phyloP scores from a whole-genome alignment of 2,329 filamentous ascomycete genomes.

The Nothophoma quercina region DNA sequence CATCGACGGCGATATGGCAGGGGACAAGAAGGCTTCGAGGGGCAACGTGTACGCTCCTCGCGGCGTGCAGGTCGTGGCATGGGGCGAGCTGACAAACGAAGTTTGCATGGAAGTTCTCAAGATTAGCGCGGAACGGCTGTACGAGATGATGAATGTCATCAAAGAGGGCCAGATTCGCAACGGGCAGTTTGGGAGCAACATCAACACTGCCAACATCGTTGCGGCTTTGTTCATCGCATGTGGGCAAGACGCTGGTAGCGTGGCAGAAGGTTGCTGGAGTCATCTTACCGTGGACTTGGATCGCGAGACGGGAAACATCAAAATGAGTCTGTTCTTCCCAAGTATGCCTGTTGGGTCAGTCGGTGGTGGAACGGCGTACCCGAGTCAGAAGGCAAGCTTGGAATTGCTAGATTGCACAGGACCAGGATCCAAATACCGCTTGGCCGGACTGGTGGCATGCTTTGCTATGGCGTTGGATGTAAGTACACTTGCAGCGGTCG shows the following conservation, averaged over 20 bases:
- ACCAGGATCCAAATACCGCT: background rate
- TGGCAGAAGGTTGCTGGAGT: slow-evolving; percentile 6
- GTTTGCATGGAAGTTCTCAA: slow-evolving; percentile 6
- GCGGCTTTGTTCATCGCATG: slow-evolving; percentile 10
- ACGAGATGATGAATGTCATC: slow-evolving; percentile 1
- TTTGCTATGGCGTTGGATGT: slow-evolving; percentile 10
- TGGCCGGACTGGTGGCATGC: slow-evolving; percentile 7
- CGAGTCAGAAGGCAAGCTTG: slow-evolving; percentile 3
- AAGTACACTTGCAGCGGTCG: slow-evolving; percentile 5
- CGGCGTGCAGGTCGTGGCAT: slow-evolving; percentile 35
- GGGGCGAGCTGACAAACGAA: slow-evolving; percentile 6
- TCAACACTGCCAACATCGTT: slow-evolving; percentile 6
- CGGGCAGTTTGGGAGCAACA: slow-evolving; percentile 6
- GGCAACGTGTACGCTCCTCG: slow-evolving; percentile 28
- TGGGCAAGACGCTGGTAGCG: slow-evolving; percentile 11
- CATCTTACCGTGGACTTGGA: slow-evolving; percentile 1
- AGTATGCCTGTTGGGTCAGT: slow-evolving; percentile 7
- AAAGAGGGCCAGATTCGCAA: slow-evolving; percentile 1
- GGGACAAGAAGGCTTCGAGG: slow-evolving; percentile 38
- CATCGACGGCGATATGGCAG: slow-evolving; percentile 32
- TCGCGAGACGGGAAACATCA: background rate
- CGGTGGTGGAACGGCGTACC: slow-evolving; percentile 8
- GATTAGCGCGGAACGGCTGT: slow-evolving; percentile 2
- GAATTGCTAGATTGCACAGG: slow-evolving; percentile 3
- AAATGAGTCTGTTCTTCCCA: slow-evolving; percentile 8